These are phyloP conservation scores for Claviceps arundinis DNA, from an alignment of 2,329 filamentous ascomycete genomes.

Conservation along the genomic window DNA sequence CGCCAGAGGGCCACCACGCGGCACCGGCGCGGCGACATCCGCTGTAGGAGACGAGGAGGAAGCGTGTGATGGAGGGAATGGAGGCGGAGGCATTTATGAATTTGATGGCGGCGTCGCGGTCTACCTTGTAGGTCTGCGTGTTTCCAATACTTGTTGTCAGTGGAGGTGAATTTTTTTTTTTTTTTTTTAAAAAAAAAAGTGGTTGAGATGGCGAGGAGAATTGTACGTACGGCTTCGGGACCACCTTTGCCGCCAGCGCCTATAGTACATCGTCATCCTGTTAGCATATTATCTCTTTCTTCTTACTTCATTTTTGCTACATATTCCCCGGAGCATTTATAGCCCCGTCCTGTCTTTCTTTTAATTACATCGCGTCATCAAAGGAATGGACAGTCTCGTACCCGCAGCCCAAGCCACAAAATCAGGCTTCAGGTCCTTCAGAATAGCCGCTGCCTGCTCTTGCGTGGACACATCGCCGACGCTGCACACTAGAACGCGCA, in stretches of 20 bases:
- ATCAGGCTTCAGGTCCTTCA: slow-evolving; percentile 48
- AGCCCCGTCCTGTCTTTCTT: background rate
- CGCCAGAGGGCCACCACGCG: slow-evolving; percentile 40
- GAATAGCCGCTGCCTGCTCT: slow-evolving; percentile 45
- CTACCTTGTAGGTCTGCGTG: slow-evolving; percentile 40
- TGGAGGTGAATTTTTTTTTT: background rate
- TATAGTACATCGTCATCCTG: slow-evolving; percentile 11
- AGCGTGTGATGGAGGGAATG: slow-evolving; percentile 41
- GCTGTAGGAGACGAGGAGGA: slow-evolving; percentile 52
- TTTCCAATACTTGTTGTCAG: background rate
- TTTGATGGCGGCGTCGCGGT: slow-evolving; percentile 49
- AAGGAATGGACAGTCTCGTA: slow-evolving; percentile 17
- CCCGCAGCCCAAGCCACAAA: slow-evolving; percentile 59
- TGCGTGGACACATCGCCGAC: slow-evolving; percentile 57
- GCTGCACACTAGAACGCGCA: slow-evolving; percentile 57
- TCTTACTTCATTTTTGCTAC: background rate
- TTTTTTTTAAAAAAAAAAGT: no score
- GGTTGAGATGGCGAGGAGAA: background rate
- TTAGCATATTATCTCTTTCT: background rate
- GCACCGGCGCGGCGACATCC: slow-evolving; percentile 38
- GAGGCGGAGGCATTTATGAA: slow-evolving; percentile 47
- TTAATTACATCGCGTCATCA: background rate
- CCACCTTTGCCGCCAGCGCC: slow-evolving; percentile 48
- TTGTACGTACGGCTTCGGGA: slow-evolving; percentile 27
- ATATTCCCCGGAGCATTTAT: no score